Percentiles rank a stretch among this genome's conserved stretches.
Evolutionary conservation across 345 rosid genomes (phyloP).

Genomic region (Salix exigua): DNA sequence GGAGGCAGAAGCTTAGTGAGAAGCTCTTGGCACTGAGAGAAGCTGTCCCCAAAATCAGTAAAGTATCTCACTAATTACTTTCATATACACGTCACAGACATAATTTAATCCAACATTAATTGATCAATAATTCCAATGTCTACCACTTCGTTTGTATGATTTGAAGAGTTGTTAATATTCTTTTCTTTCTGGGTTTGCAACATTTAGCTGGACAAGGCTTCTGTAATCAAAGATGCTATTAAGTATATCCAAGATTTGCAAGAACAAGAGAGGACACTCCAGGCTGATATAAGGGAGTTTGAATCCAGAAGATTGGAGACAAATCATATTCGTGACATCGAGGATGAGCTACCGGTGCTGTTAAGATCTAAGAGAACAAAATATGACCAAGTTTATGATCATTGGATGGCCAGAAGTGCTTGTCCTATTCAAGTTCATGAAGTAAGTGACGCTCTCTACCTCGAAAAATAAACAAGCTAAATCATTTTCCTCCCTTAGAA

Average conservation of each 20-base stretch:
- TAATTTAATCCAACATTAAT: too few relatives aligned
- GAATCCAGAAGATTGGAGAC: constrained; percentile 49
- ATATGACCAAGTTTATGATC: constrained; percentile 40
- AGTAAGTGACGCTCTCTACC: constrained; percentile 17
- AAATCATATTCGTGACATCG: constrained; percentile 32
- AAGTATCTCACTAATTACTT: constrained; percentile 31
- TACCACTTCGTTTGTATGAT: background rate
- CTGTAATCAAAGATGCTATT: constrained; percentile 88
- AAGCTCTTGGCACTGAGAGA: constrained; percentile 79
- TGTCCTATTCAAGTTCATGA: constrained; percentile 67
- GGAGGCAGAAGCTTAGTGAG: constrained; percentile 85
- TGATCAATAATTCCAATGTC: background rate
- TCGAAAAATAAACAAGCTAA: too few relatives aligned
- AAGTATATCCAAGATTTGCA: constrained; percentile 82
- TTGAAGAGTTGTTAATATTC: background rate
- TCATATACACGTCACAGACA: too few relatives aligned
- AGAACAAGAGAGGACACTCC: constrained; percentile 64
- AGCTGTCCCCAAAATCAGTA: constrained; percentile 91
- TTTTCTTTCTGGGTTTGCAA: background rate
- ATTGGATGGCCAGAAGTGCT: constrained; percentile 26
- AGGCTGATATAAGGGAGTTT: constrained; percentile 65
- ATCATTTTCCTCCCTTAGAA: too few relatives aligned
- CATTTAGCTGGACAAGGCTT: constrained; percentile 89
- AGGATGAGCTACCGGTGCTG: constrained; percentile 50
- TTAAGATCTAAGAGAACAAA: constrained; percentile 73